Evolutionary conservation across 768 basidiomycete genomes (phyloP).

Genomic region (Tephrocybe rancida): DNA sequence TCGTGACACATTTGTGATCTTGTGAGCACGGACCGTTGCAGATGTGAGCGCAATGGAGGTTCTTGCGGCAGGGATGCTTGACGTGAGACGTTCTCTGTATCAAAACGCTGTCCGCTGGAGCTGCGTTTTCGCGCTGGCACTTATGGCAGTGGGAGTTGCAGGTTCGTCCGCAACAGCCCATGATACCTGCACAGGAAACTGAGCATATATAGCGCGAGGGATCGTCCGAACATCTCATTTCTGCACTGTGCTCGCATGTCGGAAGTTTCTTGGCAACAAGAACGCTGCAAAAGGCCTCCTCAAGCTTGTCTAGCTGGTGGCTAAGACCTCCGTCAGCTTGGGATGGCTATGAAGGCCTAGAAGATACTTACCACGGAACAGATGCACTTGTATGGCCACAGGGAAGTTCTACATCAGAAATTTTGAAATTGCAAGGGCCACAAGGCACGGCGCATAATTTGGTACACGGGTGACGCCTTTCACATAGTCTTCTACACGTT

Average conservation of each 20-base stretch:
- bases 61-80: constrained; percentile 51
- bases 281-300: constrained; percentile 42
- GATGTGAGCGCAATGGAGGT: constrained; percentile 56
- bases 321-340: constrained; percentile 30
- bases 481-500: constrained; percentile 54
- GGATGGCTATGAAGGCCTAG: background rate
- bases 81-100: constrained; percentile 38
- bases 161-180: constrained; percentile 54
- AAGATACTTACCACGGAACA: constrained; percentile 50
- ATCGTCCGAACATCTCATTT: constrained; percentile 50
- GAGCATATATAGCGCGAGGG: constrained; percentile 40
- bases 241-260: constrained; percentile 54
- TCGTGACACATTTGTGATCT: constrained; percentile 48
- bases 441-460: constrained; percentile 54
- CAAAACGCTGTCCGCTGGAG: background rate
- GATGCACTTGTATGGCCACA: constrained; percentile 53
- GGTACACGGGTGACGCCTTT: constrained; percentile 58
- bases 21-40: constrained; percentile 53
- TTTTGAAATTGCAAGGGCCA: constrained; percentile 51
- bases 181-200: constrained; percentile 40
- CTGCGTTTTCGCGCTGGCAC: constrained; percentile 42
- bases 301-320: constrained; percentile 44
- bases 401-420: constrained; percentile 49
- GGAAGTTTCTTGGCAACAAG: constrained; percentile 46
- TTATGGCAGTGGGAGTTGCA: constrained; percentile 52